Percentiles rank a stretch among this genome's conserved stretches.
Conservation (phyloP, 2,329 filamentous ascomycete genomes). For the Neocatenulostroma microsporum region DNA sequence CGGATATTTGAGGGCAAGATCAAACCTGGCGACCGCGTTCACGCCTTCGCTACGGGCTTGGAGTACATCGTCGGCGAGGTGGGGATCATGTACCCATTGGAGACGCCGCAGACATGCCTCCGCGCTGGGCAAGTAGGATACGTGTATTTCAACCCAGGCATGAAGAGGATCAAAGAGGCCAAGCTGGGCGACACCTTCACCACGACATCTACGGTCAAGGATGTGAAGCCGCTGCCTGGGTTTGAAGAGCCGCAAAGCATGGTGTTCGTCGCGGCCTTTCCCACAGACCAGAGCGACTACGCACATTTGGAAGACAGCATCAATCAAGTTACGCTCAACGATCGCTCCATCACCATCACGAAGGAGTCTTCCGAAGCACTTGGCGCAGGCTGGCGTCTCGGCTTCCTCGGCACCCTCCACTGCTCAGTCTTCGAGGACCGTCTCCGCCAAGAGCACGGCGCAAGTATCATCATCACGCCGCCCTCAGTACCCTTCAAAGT, state of each 20-base stretch:
- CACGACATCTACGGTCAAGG: conserved; percentile 63
- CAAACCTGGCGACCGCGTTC: conserved; percentile 72
- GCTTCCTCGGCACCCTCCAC: conserved; percentile 92
- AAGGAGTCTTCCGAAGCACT: conserved; percentile 93
- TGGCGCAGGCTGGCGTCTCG: conserved; percentile 86
- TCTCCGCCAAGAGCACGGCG: conserved; percentile 85
- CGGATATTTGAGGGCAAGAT: conserved; percentile 84
- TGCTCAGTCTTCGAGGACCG: conserved; percentile 98
- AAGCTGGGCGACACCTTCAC: conserved; percentile 96
- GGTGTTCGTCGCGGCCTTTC: conserved; percentile 97
- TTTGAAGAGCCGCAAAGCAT: conserved; percentile 98
- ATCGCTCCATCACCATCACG: conserved; percentile 84
- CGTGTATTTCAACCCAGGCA: conserved; percentile 93
- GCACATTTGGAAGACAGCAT: conserved; percentile 87
- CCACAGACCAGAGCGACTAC: conserved; percentile 83
- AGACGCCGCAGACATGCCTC: conserved; percentile 70
- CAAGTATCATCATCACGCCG: conserved; percentile 92
- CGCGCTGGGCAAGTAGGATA: conserved; percentile 94
- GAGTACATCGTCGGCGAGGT: conserved; percentile 95
- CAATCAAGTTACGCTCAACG: conserved; percentile 85
- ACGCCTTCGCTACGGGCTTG: conserved; percentile 78
- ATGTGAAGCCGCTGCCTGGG: conserved; percentile 74
- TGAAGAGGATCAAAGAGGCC: conserved; percentile 93
- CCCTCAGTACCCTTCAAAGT: conserved; percentile 91
- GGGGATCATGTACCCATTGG: conserved; percentile 88